Percentiles rank a stretch among this genome's conserved stretches.
Evolutionary conservation across 2,329 filamentous ascomycete species (phyloP).

Genomic region (Fusarium sp.): DNA sequence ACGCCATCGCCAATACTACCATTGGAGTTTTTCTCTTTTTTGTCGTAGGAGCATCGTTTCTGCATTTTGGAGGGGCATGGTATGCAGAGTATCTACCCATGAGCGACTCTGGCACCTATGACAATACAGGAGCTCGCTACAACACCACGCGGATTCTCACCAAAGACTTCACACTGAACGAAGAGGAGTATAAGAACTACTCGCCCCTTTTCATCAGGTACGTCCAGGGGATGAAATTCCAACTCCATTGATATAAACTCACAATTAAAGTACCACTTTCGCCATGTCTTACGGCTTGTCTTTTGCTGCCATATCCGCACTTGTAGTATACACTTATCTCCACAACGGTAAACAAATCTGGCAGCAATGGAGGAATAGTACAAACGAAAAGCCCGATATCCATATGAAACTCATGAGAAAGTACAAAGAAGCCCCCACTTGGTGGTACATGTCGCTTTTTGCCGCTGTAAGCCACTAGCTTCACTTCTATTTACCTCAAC

Average conservation of each 20-base stretch:
- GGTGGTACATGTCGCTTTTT: conserved; percentile 74
- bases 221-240: not conserved
- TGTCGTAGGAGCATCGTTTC: conserved; percentile 67
- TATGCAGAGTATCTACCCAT: conserved; percentile 76
- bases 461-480: conserved; percentile 58
- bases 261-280: conserved; percentile 72
- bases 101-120: conserved; percentile 77
- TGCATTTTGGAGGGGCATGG: conserved; percentile 77
- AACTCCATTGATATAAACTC: conserved; percentile 3
- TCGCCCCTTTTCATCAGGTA: conserved; percentile 75
- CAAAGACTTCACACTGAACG: conserved; percentile 71
- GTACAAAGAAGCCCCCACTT: conserved; percentile 72
- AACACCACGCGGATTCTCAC: conserved; percentile 75
- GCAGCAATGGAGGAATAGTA: conserved; percentile 71
- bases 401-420: conserved; percentile 75
- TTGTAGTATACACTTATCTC: conserved; percentile 76
- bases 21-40: conserved; percentile 76
- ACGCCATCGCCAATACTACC: conserved; percentile 79
- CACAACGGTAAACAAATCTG: conserved; percentile 77
- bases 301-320: conserved; percentile 77
- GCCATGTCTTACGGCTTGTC: conserved; percentile 77
- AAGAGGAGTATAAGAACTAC: conserved; percentile 74
- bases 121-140: conserved; percentile 75
- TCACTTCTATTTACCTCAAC: too few relatives aligned
- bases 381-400: conserved; percentile 71